A percentile compares a stretch with the other conserved stretches of the same genome.
Evolutionary conservation across 352 stramenopile species (phyloP).

Genomic region (Pythium dissimile): DNA sequence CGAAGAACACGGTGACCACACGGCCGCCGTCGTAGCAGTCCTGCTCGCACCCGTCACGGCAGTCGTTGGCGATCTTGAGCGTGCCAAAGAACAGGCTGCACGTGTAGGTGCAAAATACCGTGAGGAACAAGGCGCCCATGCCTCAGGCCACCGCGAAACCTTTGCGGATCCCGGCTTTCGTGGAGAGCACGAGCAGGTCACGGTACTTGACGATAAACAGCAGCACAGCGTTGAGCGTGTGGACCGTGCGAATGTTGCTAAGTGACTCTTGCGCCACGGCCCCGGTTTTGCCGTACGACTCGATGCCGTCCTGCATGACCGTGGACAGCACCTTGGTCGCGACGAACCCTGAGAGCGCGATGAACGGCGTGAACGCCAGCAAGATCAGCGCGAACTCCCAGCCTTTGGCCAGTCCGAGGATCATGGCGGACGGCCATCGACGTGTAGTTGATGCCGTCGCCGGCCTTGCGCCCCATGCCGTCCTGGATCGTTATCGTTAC

Average conservation of each 20-base stretch:
- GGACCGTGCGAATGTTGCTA: slow-evolving; percentile 76
- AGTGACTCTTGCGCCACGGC: slow-evolving; percentile 72
- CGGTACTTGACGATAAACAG: slow-evolving; percentile 65
- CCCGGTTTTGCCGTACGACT: slow-evolving; percentile 64
- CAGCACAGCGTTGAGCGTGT: slow-evolving; percentile 72
- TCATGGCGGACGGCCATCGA: slow-evolving; percentile 32
- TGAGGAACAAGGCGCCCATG: slow-evolving; percentile 71
- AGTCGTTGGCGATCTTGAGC: slow-evolving; percentile 61
- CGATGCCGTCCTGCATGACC: slow-evolving; percentile 43
- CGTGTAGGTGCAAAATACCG: slow-evolving; percentile 69
- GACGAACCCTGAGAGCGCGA: slow-evolving; percentile 28
- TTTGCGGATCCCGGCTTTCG: slow-evolving; percentile 47
- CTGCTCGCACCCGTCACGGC: slow-evolving; percentile 37
- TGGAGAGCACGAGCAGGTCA: slow-evolving; percentile 36
- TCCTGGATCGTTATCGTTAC: slow-evolving; percentile 9
- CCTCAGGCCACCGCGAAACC: slow-evolving; percentile 49
- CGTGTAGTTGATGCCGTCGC: slow-evolving; percentile 25
- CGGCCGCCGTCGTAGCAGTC: slow-evolving; percentile 62
- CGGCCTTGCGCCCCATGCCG: slow-evolving; percentile 26
- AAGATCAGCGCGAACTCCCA: slow-evolving; percentile 45
- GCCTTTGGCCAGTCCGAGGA: slow-evolving; percentile 29
- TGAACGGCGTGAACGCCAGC: slow-evolving; percentile 34
- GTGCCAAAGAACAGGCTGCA: slow-evolving; percentile 78
- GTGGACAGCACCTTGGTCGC: slow-evolving; percentile 46
- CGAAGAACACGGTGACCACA: slow-evolving; percentile 75